Evolutionary conservation across 2,329 filamentous ascomycete species (phyloP).

Genomic region (Clarireedia sp.): DNA sequence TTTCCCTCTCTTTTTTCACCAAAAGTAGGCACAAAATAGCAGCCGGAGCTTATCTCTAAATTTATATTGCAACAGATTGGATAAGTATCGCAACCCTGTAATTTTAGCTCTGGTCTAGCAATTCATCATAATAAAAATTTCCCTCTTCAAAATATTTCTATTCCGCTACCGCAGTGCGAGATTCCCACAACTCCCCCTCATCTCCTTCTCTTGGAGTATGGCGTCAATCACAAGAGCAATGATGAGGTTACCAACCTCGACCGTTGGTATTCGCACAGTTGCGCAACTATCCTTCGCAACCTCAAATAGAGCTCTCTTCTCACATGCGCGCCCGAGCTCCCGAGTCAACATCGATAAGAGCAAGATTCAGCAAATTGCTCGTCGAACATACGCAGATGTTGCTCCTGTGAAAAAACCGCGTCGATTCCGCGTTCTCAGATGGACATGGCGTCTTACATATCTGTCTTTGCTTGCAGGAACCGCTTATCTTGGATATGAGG

Average conservation of each 20-base stretch:
- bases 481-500: conserved; percentile 67
- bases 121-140: conserved; percentile 11
- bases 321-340: conserved; percentile 23
- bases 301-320: conserved; percentile 19
- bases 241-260: conserved; percentile 25
- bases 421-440: conserved; percentile 64
- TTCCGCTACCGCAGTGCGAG: neutral
- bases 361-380: conserved; percentile 33
- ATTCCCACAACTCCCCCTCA: neutral
- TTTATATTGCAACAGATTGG: too few species aligned
- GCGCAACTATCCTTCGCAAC: conserved; percentile 25
- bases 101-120: conserved; percentile 3
- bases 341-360: conserved; percentile 19
- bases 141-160: neutral
- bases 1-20: too few species aligned
- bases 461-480: conserved; percentile 62
- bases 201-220: conserved; percentile 21
- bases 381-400: conserved; percentile 35
- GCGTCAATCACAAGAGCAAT: conserved; percentile 27
- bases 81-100: neutral
- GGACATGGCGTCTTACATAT: conserved; percentile 77
- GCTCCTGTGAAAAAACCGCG: conserved; percentile 40
- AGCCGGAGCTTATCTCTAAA: neutral
- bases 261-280: conserved; percentile 25
- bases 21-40: too few species aligned